Evolutionary conservation across 2,329 filamentous ascomycete species (phyloP).

Genomic region (Aureobasidium sp.): DNA sequence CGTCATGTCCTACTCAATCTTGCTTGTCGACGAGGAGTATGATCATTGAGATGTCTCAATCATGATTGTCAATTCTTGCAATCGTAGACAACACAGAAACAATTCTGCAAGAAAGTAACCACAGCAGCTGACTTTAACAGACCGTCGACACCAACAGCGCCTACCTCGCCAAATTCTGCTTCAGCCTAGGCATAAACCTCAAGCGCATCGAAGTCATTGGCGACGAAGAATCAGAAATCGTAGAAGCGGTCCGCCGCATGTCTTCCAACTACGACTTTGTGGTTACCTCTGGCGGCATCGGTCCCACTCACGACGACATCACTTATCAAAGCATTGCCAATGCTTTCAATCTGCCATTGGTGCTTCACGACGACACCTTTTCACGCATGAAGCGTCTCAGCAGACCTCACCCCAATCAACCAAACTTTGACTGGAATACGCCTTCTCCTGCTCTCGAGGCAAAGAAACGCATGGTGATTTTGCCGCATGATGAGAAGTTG

Average conservation of each 20-base stretch:
- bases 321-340: slow-evolving; percentile 92
- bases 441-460: slow-evolving; percentile 71
- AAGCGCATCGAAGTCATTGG: slow-evolving; percentile 88
- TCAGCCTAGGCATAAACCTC: slow-evolving; percentile 57
- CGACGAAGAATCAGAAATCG: slow-evolving; percentile 83
- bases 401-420: slow-evolving; percentile 62
- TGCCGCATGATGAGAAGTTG: slow-evolving; percentile 66
- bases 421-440: slow-evolving; percentile 74
- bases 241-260: slow-evolving; percentile 82
- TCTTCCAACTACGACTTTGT: slow-evolving; percentile 86
- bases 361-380: slow-evolving; percentile 68
- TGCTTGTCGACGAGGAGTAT: too few species aligned
- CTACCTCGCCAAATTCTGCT: slow-evolving; percentile 59
- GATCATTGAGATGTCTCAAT: neutral
- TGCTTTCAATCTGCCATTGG: slow-evolving; percentile 69
- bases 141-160: slow-evolving; percentile 60
- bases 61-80: neutral
- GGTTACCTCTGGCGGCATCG: slow-evolving; percentile 90
- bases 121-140: too few species aligned
- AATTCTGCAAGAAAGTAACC: too few species aligned
- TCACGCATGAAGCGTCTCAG: slow-evolving; percentile 77
- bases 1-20: too few species aligned
- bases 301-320: slow-evolving; percentile 96
- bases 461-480: slow-evolving; percentile 80
- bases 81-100: neutral